Conservation (phyloP, 2,329 filamentous ascomycete genomes). For the Scytalidium lignicola region DNA sequence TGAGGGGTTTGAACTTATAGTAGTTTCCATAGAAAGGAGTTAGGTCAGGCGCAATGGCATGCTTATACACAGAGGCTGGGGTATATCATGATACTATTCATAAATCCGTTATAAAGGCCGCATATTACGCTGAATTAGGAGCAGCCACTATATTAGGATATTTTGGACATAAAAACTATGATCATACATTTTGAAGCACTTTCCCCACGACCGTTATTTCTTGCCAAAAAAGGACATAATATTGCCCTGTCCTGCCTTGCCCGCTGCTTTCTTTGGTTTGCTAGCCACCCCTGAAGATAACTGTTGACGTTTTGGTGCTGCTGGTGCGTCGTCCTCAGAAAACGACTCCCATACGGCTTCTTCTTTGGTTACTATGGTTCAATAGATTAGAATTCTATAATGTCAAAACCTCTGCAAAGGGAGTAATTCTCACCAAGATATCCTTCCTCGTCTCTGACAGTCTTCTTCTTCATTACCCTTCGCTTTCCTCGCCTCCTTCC, state of each 20-base stretch:
- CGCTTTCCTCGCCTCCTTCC: constrained; percentile 72
- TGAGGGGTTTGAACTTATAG: not conserved
- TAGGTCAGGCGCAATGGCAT: not conserved
- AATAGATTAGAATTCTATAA: constrained; percentile 3
- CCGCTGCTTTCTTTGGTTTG: constrained; percentile 48
- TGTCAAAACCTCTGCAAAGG: constrained; percentile 3
- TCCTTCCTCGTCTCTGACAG: constrained; percentile 79
- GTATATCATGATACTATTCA: not conserved
- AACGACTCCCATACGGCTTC: constrained; percentile 87
- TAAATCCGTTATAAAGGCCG: not conserved
- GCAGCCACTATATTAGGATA: not conserved
- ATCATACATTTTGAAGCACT: not conserved
- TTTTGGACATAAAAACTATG: not conserved
- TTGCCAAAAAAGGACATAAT: constrained; percentile 93
- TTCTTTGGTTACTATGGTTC: constrained; percentile 69
- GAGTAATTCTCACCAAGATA: constrained; percentile 65
- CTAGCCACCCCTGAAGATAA: constrained; percentile 35
- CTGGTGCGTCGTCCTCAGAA: constrained; percentile 75
- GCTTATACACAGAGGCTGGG: not conserved
- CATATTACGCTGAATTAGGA: not conserved
- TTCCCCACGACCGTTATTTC: constrained; percentile 39
- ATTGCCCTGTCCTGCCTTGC: constrained; percentile 65
- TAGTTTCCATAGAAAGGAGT: too few species aligned
- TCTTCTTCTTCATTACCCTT: constrained; percentile 82
- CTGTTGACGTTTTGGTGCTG: constrained; percentile 41